Evolutionary conservation across 2,329 filamentous ascomycete species (phyloP), one percentile per base, ranked within the genome.

Genomic region (Trematosphaeria pertusa): DNA sequence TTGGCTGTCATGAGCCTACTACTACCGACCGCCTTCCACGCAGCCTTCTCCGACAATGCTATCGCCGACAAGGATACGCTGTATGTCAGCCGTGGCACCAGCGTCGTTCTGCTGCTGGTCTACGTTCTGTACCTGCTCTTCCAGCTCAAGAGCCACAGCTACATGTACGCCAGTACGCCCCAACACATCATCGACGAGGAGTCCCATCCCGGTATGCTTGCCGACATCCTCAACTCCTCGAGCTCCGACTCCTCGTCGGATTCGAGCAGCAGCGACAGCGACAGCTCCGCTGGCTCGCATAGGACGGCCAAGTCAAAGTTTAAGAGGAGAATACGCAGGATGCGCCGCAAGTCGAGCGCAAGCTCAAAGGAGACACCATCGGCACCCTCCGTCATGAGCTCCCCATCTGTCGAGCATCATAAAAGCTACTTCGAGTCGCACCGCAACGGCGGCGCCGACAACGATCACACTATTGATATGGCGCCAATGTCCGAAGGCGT

Each of bases 141-240:
- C 73, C 91, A 96, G 75, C 83, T 96, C 50, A 95, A 95, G 73
- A 94, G 91, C 1, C 91, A 96, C 67, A 83, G 89, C 7, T 96
- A 95, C 74, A 86, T 96, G 77, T 96, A 96, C 61, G 88, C 91
- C 88, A 71, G 91, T 57, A 96, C 89, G 4, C 92, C 92, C 8
- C 91, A 96, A 73, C 87, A 92, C 60, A 88, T 95, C 50, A 94
- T 97, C 54, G 92, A 97, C 59, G 91, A 94, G 62, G 92, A 96
- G 69, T 87, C 90, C 0, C 87, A 90, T 35, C 92, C 92, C 17
- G 92, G 92, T 54, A 87, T 94, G 1, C 81, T 92, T 10, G 88
- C 88, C 14, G 88, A 88, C 22, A 89, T 93, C 73, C 81, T 96
- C 63, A 88, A 94, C 54, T 85, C 85, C 0, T 89, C 87, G 2